Base-by-base conservation (phyloP, 345 rosid genomes). In the Isatis tinctoria region DNA sequence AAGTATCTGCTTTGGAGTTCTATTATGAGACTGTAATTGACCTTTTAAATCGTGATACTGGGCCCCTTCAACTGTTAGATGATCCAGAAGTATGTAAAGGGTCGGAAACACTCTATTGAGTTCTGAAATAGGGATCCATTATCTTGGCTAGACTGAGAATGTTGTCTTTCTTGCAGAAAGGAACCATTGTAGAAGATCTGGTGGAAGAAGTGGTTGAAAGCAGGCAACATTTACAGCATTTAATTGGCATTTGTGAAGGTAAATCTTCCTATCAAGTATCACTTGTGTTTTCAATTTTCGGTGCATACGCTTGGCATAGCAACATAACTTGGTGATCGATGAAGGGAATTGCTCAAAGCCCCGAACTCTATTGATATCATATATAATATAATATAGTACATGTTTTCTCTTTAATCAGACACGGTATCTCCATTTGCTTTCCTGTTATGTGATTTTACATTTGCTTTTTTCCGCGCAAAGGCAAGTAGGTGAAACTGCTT, bases 181-280 rank as follows among this genome's bases (percentile, higher is more conserved):
- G 98, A 65, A 87, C 84, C 39, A 89, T 81, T 70, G 92, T 88
- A 57, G 98, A 91, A 78, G 90, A 91, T 78, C 85, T 89, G 66
- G 83, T 82, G 30, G 30, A 27, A 27, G 30, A 27, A 27, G 81
- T 84, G 69, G 87, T 91, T 65, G 81, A 75, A 77, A 95, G 86
- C 82, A 82, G 85, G 66, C 82, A 87, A 61, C 98, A 94, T 67
- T 76, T 94, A 68, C 85, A 82, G 82, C 92, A 89, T 67, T 79
- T 94, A 74, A 86, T 94, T 78, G 80, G 87, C 76, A 80, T 87
- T 64, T 94, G 97, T 82, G 98, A 91, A 89, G 96, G 98, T 91
- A 47, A 56, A 61, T 72, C 58, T 27, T 65, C 32, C 41, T 58
- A 24, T 60, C 36, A 27, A 61, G 30, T 27, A 27, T 3, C 33